phyloP scores from a whole-genome alignment of 2,329 filamentous ascomycete genomes.

The Colletotrichum truncatum region DNA sequence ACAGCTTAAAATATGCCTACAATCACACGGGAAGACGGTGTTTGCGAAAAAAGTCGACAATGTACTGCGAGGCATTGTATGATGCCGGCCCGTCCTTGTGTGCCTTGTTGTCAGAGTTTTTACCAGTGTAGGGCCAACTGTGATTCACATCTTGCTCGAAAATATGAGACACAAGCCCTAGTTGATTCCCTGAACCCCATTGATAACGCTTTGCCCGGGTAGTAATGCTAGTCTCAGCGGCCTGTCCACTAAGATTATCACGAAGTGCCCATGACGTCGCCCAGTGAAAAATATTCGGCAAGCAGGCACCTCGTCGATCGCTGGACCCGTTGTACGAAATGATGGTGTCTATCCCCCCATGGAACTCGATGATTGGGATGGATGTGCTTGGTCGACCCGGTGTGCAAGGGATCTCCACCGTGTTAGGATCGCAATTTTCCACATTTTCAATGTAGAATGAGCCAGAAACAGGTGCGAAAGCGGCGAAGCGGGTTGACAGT shows the following conservation, averaged over 20 bases:
- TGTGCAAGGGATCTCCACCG: constrained; percentile 47
- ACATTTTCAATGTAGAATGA: constrained; percentile 50
- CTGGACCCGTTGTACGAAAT: constrained; percentile 54
- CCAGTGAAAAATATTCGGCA: constrained; percentile 54
- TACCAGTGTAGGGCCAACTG: constrained; percentile 30
- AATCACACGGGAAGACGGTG: neutral
- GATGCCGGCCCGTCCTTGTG: constrained; percentile 29
- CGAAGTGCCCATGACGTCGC: constrained; percentile 47
- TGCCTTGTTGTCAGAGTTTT: constrained; percentile 30
- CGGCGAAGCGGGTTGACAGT: constrained; percentile 48
- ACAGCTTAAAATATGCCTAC: neutral
- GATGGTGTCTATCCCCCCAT: constrained; percentile 56
- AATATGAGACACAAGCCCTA: constrained; percentile 8
- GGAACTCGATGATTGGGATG: constrained; percentile 58
- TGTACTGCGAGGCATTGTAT: constrained; percentile 31
- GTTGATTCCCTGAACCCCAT: neutral
- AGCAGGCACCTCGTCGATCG: constrained; percentile 48
- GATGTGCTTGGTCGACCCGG: constrained; percentile 41
- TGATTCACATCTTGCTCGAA: constrained; percentile 28
- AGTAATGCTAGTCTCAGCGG: neutral
- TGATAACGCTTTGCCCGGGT: neutral
- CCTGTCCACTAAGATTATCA: constrained; percentile 34
- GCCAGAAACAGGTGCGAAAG: constrained; percentile 51
- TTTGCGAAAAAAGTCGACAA: constrained; percentile 29
- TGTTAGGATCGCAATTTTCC: constrained; percentile 43